These are phyloP conservation scores for Aquilaria malaccensis DNA, from an alignment of 345 rosid species.

Conservation along the genomic window DNA sequence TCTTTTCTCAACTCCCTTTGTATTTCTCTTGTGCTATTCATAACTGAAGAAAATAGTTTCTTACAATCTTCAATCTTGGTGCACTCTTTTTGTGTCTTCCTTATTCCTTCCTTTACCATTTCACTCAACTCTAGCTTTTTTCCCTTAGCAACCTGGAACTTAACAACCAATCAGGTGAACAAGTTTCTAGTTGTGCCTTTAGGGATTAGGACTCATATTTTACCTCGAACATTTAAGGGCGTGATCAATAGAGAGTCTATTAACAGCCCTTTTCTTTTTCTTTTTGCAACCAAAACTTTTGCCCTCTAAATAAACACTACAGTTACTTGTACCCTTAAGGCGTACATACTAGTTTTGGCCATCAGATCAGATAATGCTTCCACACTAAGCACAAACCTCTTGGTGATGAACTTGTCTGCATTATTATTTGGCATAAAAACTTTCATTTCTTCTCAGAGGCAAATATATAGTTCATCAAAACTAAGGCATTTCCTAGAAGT, in stretches of 20 bases:
- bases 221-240: conserved; percentile 9
- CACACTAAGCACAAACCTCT: conserved; percentile 12
- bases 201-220: conserved; percentile 3
- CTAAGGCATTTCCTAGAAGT: conserved; percentile 6
- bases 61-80: not conserved
- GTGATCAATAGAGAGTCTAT: conserved; percentile 13
- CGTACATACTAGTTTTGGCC: not conserved
- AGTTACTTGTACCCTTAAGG: conserved; percentile 19
- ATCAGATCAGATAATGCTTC: conserved; percentile 11
- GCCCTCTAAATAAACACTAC: conserved; percentile 20
- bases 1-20: conserved; percentile 7
- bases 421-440: not conserved
- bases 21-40: not conserved
- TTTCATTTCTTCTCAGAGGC: conserved; percentile 1
- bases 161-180: not conserved
- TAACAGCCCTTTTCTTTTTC: not conserved
- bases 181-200: conserved; percentile 8
- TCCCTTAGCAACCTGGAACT: conserved; percentile 1
- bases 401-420: conserved; percentile 2
- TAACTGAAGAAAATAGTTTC: conserved; percentile 1
- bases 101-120: conserved; percentile 12
- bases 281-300: not conserved
- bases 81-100: conserved; percentile 5
- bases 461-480: conserved; percentile 9
- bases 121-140: conserved; percentile 10